Evolutionary conservation across 2,329 filamentous ascomycete genomes (phyloP).

Genomic region (Sclerotinia borealis): DNA sequence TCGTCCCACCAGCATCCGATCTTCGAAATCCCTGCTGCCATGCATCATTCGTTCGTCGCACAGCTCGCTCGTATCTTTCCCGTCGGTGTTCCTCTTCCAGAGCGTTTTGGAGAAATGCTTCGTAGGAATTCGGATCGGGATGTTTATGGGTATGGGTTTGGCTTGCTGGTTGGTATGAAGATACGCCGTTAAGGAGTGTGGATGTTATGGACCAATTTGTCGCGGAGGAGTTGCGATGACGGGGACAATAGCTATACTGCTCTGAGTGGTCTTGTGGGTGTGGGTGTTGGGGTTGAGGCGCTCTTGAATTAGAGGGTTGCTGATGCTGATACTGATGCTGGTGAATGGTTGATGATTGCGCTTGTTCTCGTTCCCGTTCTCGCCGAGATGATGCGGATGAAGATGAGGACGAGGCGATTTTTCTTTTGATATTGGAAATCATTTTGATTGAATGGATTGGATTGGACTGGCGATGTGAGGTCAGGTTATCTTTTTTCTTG

Average conservation of each 20-base stretch:
- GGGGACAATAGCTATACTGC: neutral
- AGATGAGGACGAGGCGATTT: neutral
- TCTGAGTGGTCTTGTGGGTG: neutral
- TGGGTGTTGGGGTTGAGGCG: neutral
- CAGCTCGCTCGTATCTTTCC: neutral
- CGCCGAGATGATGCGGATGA: neutral
- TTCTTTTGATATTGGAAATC: constrained; percentile 5
- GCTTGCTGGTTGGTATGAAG: neutral
- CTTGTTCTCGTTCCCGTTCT: neutral
- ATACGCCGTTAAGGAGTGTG: neutral
- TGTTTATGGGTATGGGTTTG: neutral
- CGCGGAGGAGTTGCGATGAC: neutral
- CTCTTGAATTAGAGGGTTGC: neutral
- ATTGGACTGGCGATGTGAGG: neutral
- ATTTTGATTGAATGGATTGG: neutral
- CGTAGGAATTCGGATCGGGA: neutral
- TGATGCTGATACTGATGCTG: neutral
- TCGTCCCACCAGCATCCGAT: neutral
- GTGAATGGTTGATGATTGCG: neutral
- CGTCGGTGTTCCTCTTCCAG: neutral
- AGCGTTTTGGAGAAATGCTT: constrained; percentile 6
- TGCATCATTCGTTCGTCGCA: neutral
- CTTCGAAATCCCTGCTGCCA: constrained; percentile 5
- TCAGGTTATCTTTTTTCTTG: neutral
- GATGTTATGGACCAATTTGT: neutral